These are phyloP conservation scores for Dysphania ambrosioides DNA, from an alignment of 148 eudicot species.

Conservation along the genomic window DNA sequence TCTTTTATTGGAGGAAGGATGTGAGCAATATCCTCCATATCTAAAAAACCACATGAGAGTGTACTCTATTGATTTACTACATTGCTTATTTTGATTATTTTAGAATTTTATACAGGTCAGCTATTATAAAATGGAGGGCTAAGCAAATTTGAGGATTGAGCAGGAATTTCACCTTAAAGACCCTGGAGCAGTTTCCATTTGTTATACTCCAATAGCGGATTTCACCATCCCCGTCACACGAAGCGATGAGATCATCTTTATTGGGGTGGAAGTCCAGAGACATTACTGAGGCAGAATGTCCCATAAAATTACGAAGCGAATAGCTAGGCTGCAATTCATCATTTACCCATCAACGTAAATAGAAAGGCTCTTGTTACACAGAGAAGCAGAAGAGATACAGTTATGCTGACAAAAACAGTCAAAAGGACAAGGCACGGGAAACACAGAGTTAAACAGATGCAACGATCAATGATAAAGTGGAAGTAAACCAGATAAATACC, in stretches of 20 bases:
- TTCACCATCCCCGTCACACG: slow-evolving; percentile 84
- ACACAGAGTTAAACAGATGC: not conserved
- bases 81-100: too few species aligned
- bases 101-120: too few species aligned
- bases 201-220: slow-evolving; percentile 77
- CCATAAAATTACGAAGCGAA: slow-evolving; percentile 71
- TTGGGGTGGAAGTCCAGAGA: slow-evolving; percentile 81
- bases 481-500: too few species aligned
- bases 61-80: not conserved
- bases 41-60: too few species aligned
- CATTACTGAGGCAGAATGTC: slow-evolving; percentile 68
- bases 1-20: not conserved
- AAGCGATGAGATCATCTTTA: slow-evolving; percentile 73
- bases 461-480: not conserved
- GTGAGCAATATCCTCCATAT: not conserved
- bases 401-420: not conserved
- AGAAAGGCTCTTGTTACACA: not conserved
- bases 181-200: slow-evolving; percentile 56
- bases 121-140: not conserved
- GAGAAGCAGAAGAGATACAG: not conserved
- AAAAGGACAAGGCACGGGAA: not conserved
- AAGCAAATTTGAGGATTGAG: not conserved
- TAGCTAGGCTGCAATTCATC: slow-evolving; percentile 59
- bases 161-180: slow-evolving; percentile 51
- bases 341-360: slow-evolving; percentile 8